Conservation (phyloP, 129 eudicot genomes). For the Apium graveolens region DNA sequence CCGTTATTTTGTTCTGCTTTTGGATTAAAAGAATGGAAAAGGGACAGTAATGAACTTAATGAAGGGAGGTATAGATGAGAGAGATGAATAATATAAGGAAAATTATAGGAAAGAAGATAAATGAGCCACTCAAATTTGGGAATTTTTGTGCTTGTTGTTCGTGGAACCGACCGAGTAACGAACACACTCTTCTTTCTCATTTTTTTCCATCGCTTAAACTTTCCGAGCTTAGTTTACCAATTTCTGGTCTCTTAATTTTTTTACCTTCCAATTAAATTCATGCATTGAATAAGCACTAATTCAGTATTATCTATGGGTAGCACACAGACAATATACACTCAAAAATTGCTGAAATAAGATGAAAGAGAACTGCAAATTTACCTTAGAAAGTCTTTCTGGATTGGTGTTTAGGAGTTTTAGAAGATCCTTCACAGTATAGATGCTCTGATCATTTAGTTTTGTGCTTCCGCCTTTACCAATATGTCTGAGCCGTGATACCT, state of each 20-base stretch:
- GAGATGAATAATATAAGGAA: too few relatives aligned
- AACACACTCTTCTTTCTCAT: neutral
- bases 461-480: constrained; percentile 15
- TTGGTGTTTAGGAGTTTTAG: constrained; percentile 21
- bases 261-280: neutral
- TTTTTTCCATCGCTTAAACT: neutral
- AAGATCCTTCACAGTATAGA: constrained; percentile 38
- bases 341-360: neutral
- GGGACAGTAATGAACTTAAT: too few relatives aligned
- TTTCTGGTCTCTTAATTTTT: neutral
- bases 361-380: constrained; percentile 13
- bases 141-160: neutral
- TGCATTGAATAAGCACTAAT: neutral
- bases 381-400: constrained; percentile 37
- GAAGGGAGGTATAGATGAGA: neutral
- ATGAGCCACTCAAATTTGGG: neutral
- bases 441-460: constrained; percentile 13
- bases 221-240: neutral
- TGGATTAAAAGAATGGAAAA: too few relatives aligned
- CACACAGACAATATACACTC: neutral
- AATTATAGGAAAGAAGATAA: too few relatives aligned
- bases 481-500: constrained; percentile 31
- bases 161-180: too few relatives aligned
- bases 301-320: too few relatives aligned
- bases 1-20: too few relatives aligned